phyloP scores from a whole-genome alignment of 164 flowering plant species.

The Annona cherimola region DNA sequence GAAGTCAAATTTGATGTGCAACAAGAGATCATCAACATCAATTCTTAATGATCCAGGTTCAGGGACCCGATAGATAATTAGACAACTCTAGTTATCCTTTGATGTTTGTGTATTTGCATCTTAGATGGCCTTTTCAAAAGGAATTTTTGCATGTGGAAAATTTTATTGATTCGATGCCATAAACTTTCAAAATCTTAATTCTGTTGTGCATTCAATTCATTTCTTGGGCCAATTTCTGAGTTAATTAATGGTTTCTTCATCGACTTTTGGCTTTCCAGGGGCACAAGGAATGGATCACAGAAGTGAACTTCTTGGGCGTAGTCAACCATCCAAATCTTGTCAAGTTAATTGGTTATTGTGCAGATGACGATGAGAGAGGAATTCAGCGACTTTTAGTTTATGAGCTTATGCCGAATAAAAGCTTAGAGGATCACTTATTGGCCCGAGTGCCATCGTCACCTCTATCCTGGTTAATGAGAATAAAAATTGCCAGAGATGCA shows the following conservation, averaged over 20 bases:
- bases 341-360: conserved; percentile 88
- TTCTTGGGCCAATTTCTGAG: neutral
- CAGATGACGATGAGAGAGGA: conserved; percentile 96
- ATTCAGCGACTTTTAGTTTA: conserved; percentile 87
- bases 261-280: conserved; percentile 69
- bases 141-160: neutral
- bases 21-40: too few relatives aligned
- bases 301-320: conserved; percentile 82
- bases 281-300: conserved; percentile 97
- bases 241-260: neutral
- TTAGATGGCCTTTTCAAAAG: too few relatives aligned
- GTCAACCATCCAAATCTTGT: conserved; percentile 95
- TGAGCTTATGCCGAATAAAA: conserved; percentile 77
- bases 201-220: neutral
- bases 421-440: conserved; percentile 87
- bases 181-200: neutral
- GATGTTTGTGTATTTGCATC: too few relatives aligned
- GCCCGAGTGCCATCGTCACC: conserved; percentile 38
- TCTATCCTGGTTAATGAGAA: conserved; percentile 63
- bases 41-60: too few relatives aligned
- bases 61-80: too few relatives aligned
- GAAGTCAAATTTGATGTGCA: too few relatives aligned
- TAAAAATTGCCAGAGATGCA: conserved; percentile 79
- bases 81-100: too few relatives aligned
- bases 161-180: neutral